These are phyloP conservation scores for Oldenlandia corymbosa DNA, from an alignment of 257 asterid genomes.

Conservation along the genomic window DNA sequence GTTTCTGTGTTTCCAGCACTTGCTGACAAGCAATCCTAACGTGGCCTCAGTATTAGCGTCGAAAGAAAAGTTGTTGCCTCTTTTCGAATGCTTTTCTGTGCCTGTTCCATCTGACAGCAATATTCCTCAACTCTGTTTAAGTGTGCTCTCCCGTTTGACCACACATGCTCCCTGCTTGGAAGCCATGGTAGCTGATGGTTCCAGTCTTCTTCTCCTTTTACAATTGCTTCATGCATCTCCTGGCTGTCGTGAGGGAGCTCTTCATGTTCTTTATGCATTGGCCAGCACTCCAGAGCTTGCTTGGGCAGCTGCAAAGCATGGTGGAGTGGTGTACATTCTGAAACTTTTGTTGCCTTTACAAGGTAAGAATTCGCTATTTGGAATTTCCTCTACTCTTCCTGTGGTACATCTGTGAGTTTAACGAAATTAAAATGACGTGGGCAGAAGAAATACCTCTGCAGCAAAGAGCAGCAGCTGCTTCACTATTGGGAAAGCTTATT, in stretches of 20 bases:
- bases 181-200: constrained; percentile 94
- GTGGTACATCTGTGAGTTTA: not conserved
- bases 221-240: constrained; percentile 98
- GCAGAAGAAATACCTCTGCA: constrained; percentile 91
- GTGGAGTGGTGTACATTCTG: constrained; percentile 96
- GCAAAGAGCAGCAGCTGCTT: constrained; percentile 98
- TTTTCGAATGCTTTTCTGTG: constrained; percentile 89
- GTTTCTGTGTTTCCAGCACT: constrained; percentile 50
- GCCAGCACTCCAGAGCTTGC: constrained; percentile 99
- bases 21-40: constrained; percentile 77
- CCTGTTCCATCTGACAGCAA: constrained; percentile 72
- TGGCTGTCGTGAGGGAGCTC: constrained; percentile 92
- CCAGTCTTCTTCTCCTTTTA: constrained; percentile 77
- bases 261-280: constrained; percentile 92
- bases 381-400: constrained; percentile 2
- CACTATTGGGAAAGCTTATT: constrained; percentile 85
- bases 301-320: constrained; percentile 99
- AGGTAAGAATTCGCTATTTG: constrained; percentile 38
- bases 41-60: constrained; percentile 84
- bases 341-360: constrained; percentile 86
- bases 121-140: constrained; percentile 76
- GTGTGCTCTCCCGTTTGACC: constrained; percentile 80
- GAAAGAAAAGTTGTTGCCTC: constrained; percentile 82
- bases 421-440: constrained; percentile 27
- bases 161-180: constrained; percentile 95